A percentile compares a stretch with the other conserved stretches of the same genome.
Evolutionary conservation across 164 flowering plant species (phyloP).

Genomic region (Magnolia officinalis): DNA sequence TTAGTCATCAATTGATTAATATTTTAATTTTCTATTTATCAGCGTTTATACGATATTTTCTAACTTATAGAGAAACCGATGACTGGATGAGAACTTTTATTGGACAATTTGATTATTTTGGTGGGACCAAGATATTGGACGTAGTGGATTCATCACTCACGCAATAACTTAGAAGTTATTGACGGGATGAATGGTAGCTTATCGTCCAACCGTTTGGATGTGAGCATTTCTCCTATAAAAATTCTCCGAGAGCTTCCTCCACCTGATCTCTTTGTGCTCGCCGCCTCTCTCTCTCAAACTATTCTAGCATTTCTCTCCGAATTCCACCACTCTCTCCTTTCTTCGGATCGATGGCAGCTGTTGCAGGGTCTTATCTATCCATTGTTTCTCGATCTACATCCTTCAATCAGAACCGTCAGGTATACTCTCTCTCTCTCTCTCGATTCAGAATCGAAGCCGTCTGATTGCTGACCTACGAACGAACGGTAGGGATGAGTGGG

Average conservation of each 20-base stretch:
- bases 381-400: not conserved
- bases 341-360: conserved; percentile 9
- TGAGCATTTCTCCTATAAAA: no score
- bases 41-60: no score
- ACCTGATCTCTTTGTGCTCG: not conserved
- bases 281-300: not conserved
- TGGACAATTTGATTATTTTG: no score
- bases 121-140: no score
- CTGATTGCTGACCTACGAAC: not conserved
- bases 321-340: not conserved
- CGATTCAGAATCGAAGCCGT: not conserved
- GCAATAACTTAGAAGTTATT: no score
- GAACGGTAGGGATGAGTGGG: not conserved
- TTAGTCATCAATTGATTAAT: no score
- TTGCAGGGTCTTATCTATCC: conserved; percentile 5
- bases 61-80: no score
- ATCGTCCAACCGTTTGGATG: no score
- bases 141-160: no score
- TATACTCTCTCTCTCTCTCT: not conserved
- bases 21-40: no score
- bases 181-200: no score
- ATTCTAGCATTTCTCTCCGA: not conserved
- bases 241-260: not conserved
- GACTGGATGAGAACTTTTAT: no score
- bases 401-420: conserved; percentile 3